Conservation (phyloP, 768 basidiomycete genomes). For the Lactarius pseudohatsudake region DNA sequence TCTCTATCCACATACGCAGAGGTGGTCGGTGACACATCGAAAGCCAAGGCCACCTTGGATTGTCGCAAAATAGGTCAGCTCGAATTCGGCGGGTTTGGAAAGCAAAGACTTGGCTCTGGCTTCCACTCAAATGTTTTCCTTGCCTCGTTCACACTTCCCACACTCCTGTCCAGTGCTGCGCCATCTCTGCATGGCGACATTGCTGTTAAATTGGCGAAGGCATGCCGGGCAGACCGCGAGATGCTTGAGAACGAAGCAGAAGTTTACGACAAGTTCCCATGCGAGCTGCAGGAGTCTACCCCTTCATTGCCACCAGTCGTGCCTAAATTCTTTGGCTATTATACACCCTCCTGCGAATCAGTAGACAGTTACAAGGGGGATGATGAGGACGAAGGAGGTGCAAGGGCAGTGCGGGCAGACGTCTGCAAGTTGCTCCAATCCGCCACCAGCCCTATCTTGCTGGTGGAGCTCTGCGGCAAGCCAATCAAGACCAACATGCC, state of each 20-base stretch:
- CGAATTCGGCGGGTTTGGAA: conserved; percentile 44
- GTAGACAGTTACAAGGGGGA: neutral
- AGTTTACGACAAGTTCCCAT: conserved; percentile 47
- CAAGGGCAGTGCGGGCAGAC: too few relatives aligned
- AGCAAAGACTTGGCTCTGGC: conserved; percentile 42
- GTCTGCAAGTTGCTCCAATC: neutral
- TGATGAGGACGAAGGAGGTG: neutral
- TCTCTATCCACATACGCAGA: neutral
- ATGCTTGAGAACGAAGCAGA: conserved; percentile 41
- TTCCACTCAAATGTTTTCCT: conserved; percentile 54
- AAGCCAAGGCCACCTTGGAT: neutral
- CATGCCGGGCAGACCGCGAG: neutral
- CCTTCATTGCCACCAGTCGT: conserved; percentile 36
- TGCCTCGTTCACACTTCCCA: conserved; percentile 53
- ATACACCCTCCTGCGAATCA: conserved; percentile 35
- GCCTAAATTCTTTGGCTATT: conserved; percentile 68
- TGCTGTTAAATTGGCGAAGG: conserved; percentile 33
- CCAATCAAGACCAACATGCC: conserved; percentile 34
- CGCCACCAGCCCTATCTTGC: conserved; percentile 42
- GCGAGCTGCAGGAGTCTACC: conserved; percentile 49
- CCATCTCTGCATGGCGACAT: conserved; percentile 24
- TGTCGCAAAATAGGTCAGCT: conserved; percentile 9
- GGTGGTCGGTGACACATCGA: too few relatives aligned
- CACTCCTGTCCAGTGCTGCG: conserved; percentile 25
- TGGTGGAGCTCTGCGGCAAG: conserved; percentile 49